A percentile compares a stretch with the other conserved stretches of the same genome.
phyloP scores from a whole-genome alignment of 2,329 filamentous ascomycete species.

The Fusarium sp. region DNA sequence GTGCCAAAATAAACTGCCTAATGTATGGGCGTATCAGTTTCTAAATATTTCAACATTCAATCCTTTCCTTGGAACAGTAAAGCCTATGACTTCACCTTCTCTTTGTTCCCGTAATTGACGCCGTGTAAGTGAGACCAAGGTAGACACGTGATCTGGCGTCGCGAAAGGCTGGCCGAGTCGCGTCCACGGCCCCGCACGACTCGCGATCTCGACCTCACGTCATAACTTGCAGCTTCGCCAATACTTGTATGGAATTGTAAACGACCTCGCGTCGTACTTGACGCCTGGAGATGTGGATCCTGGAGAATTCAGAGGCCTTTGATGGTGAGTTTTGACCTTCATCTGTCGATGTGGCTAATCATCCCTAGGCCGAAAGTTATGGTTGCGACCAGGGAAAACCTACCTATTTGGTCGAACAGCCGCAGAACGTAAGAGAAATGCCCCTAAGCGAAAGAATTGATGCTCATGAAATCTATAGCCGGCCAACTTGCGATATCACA shows the following conservation, averaged over 20 bases:
- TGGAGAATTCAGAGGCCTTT: conserved; percentile 68
- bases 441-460: no score
- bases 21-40: accelerated
- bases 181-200: conserved; percentile 36
- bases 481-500: conserved; percentile 77
- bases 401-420: conserved; percentile 87
- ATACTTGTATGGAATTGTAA: conserved; percentile 27
- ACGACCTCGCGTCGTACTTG: conserved; percentile 31
- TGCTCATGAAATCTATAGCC: conserved; percentile 54
- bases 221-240: conserved; percentile 21
- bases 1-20: neutral
- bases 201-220: conserved; percentile 43
- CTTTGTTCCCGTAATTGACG: neutral
- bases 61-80: neutral
- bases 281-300: conserved; percentile 67
- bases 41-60: accelerated
- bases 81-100: neutral
- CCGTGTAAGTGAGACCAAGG: neutral
- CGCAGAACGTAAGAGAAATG: conserved; percentile 64
- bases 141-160: conserved; percentile 44
- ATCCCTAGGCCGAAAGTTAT: conserved; percentile 65
- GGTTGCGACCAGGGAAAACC: conserved; percentile 86
- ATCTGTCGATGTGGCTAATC: conserved; percentile 2
- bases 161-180: conserved; percentile 15
- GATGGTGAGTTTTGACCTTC: conserved; percentile 48